Conservation (phyloP, 2,329 filamentous ascomycete genomes). For the Colletotrichum viniferum region DNA sequence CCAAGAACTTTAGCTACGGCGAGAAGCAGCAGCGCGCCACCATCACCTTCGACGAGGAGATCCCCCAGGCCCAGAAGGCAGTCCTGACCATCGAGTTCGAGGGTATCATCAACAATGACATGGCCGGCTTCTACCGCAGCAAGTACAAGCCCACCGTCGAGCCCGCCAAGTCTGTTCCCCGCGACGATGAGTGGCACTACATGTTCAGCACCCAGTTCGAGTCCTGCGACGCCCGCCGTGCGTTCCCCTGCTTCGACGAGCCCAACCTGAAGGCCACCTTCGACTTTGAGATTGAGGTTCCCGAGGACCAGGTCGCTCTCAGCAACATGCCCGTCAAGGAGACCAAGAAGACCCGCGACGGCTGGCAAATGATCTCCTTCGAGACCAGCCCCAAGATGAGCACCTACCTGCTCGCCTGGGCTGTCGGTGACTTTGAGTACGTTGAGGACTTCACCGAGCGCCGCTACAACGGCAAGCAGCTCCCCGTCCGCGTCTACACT, state of each 20-base stretch:
- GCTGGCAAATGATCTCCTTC: conserved; percentile 78
- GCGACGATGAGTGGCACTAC: conserved; percentile 68
- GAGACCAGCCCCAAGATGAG: conserved; percentile 89
- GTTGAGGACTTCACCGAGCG: conserved; percentile 90
- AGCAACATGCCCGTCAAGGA: conserved; percentile 95
- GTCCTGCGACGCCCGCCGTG: conserved; percentile 90
- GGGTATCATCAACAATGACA: conserved; percentile 85
- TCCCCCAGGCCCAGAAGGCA: conserved; percentile 71
- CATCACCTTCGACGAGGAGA: conserved; percentile 74
- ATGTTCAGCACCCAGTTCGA: conserved; percentile 98
- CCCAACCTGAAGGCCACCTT: conserved; percentile 97
- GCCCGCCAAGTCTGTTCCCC: conserved; percentile 78
- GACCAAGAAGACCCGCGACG: conserved; percentile 61
- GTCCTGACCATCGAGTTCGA: conserved; percentile 74
- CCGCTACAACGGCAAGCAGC: conserved; percentile 86
- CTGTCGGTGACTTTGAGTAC: conserved; percentile 95
- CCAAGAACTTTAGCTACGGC: conserved; percentile 78
- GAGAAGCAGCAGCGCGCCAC: conserved; percentile 83
- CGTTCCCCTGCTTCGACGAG: conserved; percentile 98
- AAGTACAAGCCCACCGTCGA: conserved; percentile 85
- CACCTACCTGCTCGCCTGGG: conserved; percentile 91
- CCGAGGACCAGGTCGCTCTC: conserved; percentile 83
- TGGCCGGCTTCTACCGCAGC: conserved; percentile 92
- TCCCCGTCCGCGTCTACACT: conserved; percentile 95
- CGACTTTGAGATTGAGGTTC: conserved; percentile 90